Conservation (phyloP, 1,284 basidiomycete genomes). For the Apiotrichum gracile region DNA sequence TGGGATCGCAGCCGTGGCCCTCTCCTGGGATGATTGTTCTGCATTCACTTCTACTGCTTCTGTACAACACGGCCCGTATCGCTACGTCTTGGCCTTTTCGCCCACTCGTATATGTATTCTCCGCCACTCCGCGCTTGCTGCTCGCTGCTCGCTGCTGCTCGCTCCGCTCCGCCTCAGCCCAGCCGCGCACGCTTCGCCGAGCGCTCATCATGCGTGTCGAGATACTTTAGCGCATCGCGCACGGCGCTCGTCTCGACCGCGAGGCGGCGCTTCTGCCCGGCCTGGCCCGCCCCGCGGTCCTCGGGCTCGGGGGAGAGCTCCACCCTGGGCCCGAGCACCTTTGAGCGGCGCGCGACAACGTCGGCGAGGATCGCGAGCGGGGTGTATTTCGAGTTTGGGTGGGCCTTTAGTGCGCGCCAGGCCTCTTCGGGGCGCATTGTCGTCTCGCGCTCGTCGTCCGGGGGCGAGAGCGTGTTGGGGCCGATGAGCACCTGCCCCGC, state of each 20-base stretch:
- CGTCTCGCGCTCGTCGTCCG: neutral
- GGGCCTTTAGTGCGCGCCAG: slow-evolving; percentile 78
- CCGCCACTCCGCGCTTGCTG: no score
- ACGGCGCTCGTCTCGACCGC: slow-evolving; percentile 73
- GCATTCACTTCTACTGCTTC: no score
- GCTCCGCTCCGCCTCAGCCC: no score
- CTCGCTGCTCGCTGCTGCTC: no score
- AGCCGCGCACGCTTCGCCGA: no score
- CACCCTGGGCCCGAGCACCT: slow-evolving; percentile 66
- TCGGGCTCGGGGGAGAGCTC: slow-evolving; percentile 54
- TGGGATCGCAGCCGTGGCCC: no score
- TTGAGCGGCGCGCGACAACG: slow-evolving; percentile 74
- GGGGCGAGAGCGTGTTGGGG: neutral
- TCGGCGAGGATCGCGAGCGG: slow-evolving; percentile 76
- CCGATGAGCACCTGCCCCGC: slow-evolving; percentile 23
- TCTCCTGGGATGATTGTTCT: no score
- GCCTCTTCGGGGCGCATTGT: slow-evolving; percentile 70
- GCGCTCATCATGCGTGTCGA: slow-evolving; percentile 57
- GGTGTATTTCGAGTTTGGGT: slow-evolving; percentile 77
- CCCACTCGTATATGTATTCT: no score
- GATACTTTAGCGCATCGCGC: slow-evolving; percentile 65
- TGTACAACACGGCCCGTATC: no score
- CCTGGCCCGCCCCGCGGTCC: slow-evolving; percentile 47
- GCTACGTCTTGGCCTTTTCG: no score
- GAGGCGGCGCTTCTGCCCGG: slow-evolving; percentile 51